Conservation (phyloP, 345 rosid genomes). For the Firmiana major region DNA sequence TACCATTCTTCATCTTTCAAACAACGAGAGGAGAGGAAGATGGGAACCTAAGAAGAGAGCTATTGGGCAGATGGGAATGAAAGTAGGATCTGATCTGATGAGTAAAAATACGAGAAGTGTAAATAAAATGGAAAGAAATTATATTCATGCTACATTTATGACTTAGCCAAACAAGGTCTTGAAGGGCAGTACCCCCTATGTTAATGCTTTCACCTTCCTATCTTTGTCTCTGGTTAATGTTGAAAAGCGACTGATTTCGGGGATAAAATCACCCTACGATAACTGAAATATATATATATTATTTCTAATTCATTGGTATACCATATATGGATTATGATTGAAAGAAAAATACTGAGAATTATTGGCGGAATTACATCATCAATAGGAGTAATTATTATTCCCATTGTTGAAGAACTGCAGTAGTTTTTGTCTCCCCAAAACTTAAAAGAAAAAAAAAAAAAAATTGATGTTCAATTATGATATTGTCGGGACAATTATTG, state of each 20-base stretch:
- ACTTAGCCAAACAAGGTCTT: conserved; percentile 27
- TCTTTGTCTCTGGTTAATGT: conserved; percentile 17
- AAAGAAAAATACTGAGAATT: not conserved
- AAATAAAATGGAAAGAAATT: not conserved
- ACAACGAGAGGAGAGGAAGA: too few relatives aligned
- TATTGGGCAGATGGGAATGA: not conserved
- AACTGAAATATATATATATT: not conserved
- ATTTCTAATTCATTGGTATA: not conserved
- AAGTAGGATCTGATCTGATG: not conserved
- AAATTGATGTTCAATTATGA: not conserved
- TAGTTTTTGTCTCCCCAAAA: not conserved
- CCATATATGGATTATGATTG: not conserved
- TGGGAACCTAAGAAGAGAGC: conserved; percentile 2
- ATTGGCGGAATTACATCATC: not conserved
- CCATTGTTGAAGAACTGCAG: not conserved
- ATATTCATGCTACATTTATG: conserved; percentile 29
- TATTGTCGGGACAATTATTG: not conserved
- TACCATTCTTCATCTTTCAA: conserved; percentile 11
- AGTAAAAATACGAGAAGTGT: not conserved
- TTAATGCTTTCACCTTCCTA: conserved; percentile 27
- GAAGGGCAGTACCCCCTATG: conserved; percentile 2
- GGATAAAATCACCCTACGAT: not conserved
- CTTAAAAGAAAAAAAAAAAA: not conserved
- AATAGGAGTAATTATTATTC: not conserved
- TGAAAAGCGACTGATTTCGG: not conserved